Evolutionary conservation across 345 rosid species (phyloP).

Genomic region (Citrus sinensis): DNA sequence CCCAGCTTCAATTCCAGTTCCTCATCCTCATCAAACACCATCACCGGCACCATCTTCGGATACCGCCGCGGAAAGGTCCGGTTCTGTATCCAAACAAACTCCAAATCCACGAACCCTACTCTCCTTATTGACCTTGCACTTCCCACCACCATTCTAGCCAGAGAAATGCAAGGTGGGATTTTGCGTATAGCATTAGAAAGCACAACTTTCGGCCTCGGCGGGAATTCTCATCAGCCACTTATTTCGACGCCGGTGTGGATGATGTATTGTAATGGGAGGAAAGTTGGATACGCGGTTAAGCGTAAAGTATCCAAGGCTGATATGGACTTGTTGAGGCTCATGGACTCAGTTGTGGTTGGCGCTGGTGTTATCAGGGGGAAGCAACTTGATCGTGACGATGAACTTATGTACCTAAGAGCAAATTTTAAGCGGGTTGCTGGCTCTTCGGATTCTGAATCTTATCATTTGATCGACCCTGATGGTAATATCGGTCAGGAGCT

Average conservation of each 20-base stretch:
- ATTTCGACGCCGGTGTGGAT: constrained; percentile 50
- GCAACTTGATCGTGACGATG: constrained; percentile 41
- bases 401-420: constrained; percentile 65
- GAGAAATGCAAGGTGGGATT: constrained; percentile 63
- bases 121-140: constrained; percentile 57
- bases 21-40: constrained; percentile 33
- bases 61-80: constrained; percentile 56
- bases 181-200: constrained; percentile 61
- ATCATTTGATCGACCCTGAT: constrained; percentile 69
- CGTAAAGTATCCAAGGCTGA: constrained; percentile 45
- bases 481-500: constrained; percentile 74
- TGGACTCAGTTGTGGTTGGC: constrained; percentile 53
- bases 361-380: constrained; percentile 54
- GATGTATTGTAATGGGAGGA: constrained; percentile 68
- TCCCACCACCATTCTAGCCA: constrained; percentile 50
- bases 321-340: constrained; percentile 36
- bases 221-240: constrained; percentile 14
- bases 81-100: constrained; percentile 53
- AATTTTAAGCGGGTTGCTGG: constrained; percentile 48
- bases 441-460: constrained; percentile 54
- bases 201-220: background rate
- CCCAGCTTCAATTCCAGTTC: constrained; percentile 10
- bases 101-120: constrained; percentile 37
- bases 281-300: constrained; percentile 60
- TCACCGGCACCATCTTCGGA: constrained; percentile 67